Percentiles rank a stretch among this genome's conserved stretches.
These are phyloP conservation scores for Pyricularia pennisetigena DNA, from an alignment of 2,329 filamentous ascomycete genomes.

Conservation along the genomic window DNA sequence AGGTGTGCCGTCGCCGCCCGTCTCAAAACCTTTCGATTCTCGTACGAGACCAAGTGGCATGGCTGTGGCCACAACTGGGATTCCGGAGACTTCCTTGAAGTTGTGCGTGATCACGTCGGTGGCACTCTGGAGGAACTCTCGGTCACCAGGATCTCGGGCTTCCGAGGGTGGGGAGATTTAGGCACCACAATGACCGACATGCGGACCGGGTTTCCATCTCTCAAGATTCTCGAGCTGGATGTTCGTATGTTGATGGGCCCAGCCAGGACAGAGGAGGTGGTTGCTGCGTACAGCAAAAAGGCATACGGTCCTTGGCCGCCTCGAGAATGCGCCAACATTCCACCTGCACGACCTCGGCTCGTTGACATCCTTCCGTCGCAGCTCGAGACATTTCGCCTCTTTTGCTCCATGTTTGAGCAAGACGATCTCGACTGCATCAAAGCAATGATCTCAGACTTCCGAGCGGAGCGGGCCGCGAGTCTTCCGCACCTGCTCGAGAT, in stretches of 20 bases:
- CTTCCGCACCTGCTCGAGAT: background rate
- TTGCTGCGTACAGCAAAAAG: background rate
- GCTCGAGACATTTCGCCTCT: background rate
- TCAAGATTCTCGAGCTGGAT: background rate
- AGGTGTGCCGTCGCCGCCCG: background rate
- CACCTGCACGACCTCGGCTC: background rate
- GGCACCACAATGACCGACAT: background rate
- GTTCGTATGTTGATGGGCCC: background rate
- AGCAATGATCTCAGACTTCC: background rate
- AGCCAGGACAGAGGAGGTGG: background rate
- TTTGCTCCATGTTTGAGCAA: background rate
- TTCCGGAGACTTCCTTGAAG: background rate
- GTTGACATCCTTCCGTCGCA: background rate
- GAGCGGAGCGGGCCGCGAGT: background rate
- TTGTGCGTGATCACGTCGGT: background rate
- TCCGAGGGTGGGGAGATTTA: background rate
- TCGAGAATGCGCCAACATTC: background rate
- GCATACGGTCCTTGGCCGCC: background rate
- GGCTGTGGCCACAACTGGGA: background rate
- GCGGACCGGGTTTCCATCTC: background rate
- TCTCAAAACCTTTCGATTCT: background rate
- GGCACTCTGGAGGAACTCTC: background rate
- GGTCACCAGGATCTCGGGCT: background rate
- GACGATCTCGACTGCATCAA: background rate
- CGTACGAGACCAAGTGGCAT: background rate